Evolutionary conservation across 805 yeast species (phyloP).

Genomic region (Candida tibetensis): DNA sequence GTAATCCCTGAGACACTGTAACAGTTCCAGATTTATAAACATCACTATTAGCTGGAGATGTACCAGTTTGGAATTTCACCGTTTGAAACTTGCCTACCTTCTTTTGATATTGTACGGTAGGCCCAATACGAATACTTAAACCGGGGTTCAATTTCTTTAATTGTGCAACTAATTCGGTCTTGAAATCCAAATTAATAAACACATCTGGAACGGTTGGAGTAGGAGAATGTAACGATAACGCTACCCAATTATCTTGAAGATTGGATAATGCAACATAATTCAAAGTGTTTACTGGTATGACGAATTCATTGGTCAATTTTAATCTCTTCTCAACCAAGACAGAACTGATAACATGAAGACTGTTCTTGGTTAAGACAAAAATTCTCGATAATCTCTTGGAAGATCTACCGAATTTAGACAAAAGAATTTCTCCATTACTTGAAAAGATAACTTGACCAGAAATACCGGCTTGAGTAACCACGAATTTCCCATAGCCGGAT

Average conservation of each 20-base stretch:
- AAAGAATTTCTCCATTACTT: slow-evolving; percentile 72
- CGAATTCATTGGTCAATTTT: slow-evolving; percentile 58
- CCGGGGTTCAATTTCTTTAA: slow-evolving; percentile 59
- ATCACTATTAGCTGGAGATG: slow-evolving; percentile 60
- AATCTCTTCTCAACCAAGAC: slow-evolving; percentile 58
- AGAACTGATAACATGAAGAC: slow-evolving; percentile 72
- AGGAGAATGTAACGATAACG: slow-evolving; percentile 50
- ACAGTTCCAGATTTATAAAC: slow-evolving; percentile 85
- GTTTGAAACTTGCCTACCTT: slow-evolving; percentile 82
- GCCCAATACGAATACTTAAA: slow-evolving; percentile 62
- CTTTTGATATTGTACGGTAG: slow-evolving; percentile 78
- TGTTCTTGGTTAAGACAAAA: slow-evolving; percentile 61
- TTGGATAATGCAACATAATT: slow-evolving; percentile 65
- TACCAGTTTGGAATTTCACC: slow-evolving; percentile 66
- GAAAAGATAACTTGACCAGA: slow-evolving; percentile 74
- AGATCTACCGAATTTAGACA: slow-evolving; percentile 89
- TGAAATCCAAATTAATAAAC: slow-evolving; percentile 75
- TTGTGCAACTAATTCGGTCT: slow-evolving; percentile 83
- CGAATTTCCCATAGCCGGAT: slow-evolving; percentile 68
- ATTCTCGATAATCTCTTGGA: slow-evolving; percentile 73
- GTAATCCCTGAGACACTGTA: slow-evolving; percentile 74
- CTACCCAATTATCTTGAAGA: slow-evolving; percentile 91
- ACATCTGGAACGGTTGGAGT: slow-evolving; percentile 68
- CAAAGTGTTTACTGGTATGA: slow-evolving; percentile 59
- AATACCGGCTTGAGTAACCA: slow-evolving; percentile 67